Evolutionary conservation across 768 basidiomycete species (phyloP), one percentile per base, ranked within the genome.

Genomic region (Pleurotus platypus): DNA sequence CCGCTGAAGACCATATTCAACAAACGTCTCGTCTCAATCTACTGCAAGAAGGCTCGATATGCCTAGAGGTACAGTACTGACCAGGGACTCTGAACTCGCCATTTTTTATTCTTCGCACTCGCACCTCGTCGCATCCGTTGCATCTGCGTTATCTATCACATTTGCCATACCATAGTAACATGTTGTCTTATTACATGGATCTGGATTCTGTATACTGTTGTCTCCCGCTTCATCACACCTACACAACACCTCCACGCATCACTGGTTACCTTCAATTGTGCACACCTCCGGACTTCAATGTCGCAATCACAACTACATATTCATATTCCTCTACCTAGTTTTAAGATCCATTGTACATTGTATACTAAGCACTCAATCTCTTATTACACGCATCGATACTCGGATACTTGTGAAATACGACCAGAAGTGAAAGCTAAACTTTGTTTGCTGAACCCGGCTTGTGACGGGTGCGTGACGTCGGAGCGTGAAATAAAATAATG

Each of bases 401-500:
- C 11, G 30, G 30, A 35, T 9, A 35, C 9, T 35, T 35, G 24
- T 11, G 30, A 8, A 35, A 35, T 35, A 35, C 42, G 42, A n/a
- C 20, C 42, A 45, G 42, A 45, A 45, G 42, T 16, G 30, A 43
- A 43, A 43, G 42, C 42, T 43, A 43, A 43, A 43, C 15, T 43
- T 43, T 43, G 11, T 43, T 43, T 30, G 27, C 27, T 30, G 26
- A 12, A 49, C 16, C 24, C 49, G 16, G 5, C 13, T 20, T 26
- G 51, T 39, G 51, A 40, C 38, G 11, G 18, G n/a, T 39, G 11
- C 16, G 51, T 53, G 51, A 40, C 51, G 51, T 20, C 51, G 51
- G 51, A 53, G 51, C 13, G 15, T n/a, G 51, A 53, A 53, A 53
- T 39, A n/a, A 53, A 53, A 53, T 53, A 35, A 53, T 53, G 51